Evolutionary conservation across 176 grass and related monocot species (phyloP).

Genomic region (Tillandsia fasciculata): DNA sequence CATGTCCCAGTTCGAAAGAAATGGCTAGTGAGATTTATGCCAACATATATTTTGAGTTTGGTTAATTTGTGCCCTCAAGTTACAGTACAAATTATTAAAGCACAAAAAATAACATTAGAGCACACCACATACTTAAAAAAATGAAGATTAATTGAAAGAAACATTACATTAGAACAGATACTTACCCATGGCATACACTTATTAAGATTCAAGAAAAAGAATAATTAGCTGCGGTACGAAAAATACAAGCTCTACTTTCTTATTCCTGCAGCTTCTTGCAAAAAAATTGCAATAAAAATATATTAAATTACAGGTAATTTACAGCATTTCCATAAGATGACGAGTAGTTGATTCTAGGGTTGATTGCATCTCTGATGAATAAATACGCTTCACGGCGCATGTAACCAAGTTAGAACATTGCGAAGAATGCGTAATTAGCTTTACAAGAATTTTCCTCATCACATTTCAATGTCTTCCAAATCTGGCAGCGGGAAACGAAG

Average conservation of each 20-base stretch:
- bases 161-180: too few species aligned
- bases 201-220: neutral
- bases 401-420: neutral
- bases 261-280: neutral
- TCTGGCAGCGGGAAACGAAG: conserved; percentile 77
- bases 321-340: neutral
- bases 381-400: neutral
- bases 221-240: neutral
- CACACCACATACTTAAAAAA: too few species aligned
- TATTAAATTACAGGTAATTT: neutral
- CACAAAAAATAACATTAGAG: too few species aligned
- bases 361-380: too few species aligned
- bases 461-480: conserved; percentile 90
- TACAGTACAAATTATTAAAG: too few species aligned
- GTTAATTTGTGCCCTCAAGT: too few species aligned
- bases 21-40: too few species aligned
- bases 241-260: neutral
- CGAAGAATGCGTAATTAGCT: neutral
- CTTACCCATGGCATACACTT: neutral
- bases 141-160: too few species aligned
- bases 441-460: conserved; percentile 14
- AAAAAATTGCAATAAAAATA: neutral
- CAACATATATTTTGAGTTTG: too few species aligned
- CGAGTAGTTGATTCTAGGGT: too few species aligned
- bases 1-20: too few species aligned